A percentile compares a stretch with the other conserved stretches of the same genome.
Conservation (phyloP, 352 stramenopile genomes). For the Phytopythium mirpurense region DNA sequence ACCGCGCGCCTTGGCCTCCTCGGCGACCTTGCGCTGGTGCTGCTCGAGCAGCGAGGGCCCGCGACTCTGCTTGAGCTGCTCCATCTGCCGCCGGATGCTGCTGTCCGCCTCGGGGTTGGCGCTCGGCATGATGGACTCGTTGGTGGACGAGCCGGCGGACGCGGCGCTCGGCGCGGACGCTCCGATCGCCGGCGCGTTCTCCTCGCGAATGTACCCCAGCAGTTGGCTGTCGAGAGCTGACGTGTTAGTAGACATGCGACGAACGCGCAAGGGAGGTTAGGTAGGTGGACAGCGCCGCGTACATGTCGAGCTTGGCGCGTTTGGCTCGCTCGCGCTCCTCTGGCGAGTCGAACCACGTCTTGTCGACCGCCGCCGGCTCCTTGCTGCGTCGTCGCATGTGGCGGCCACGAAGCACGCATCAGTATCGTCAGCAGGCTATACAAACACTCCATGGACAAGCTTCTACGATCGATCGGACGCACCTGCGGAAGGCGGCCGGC, state of each 20-base stretch:
- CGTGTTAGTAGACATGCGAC: not conserved
- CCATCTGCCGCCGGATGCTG: constrained; percentile 68
- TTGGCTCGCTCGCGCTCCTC: constrained; percentile 76
- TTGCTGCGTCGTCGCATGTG: constrained; percentile 39
- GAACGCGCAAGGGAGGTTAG: not conserved
- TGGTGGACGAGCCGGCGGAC: constrained; percentile 21
- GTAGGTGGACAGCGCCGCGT: constrained; percentile 5
- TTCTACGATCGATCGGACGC: too few relatives aligned
- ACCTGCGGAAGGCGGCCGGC: constrained; percentile 54
- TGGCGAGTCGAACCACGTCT: constrained; percentile 78
- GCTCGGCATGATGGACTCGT: constrained; percentile 62
- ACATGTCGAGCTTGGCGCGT: constrained; percentile 82
- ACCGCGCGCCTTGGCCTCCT: constrained; percentile 26
- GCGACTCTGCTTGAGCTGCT: constrained; percentile 42
- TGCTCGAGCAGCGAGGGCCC: constrained; percentile 75
- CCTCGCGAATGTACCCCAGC: constrained; percentile 71
- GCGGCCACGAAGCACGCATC: too few relatives aligned
- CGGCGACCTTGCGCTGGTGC: constrained; percentile 63
- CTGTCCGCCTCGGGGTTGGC: constrained; percentile 63
- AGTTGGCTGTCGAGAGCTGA: constrained; percentile 38
- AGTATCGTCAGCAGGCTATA: too few relatives aligned
- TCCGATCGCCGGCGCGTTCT: constrained; percentile 42
- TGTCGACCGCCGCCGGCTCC: constrained; percentile 66
- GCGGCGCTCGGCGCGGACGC: constrained; percentile 9
- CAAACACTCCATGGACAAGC: too few relatives aligned